Conservation (phyloP, 345 rosid genomes). For the Lumnitzera racemosa region DNA sequence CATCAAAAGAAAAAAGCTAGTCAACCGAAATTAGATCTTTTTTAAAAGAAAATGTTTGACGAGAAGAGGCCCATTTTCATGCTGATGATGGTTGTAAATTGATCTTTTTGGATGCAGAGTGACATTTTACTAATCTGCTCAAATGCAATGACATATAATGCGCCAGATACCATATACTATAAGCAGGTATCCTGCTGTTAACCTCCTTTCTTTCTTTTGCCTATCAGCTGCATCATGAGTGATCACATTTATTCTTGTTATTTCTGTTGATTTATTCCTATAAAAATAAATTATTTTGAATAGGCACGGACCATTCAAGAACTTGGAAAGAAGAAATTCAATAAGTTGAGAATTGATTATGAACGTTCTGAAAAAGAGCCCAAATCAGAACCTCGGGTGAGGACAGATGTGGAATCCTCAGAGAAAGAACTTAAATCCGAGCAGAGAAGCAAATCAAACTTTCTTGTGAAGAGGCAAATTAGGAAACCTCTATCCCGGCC, state of each 20-base stretch:
- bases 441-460: conserved; percentile 32
- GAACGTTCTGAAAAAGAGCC: conserved; percentile 46
- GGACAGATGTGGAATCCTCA: conserved; percentile 34
- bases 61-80: too few species aligned
- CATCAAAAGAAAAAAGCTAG: too few species aligned
- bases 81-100: not conserved
- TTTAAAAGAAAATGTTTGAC: too few species aligned
- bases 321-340: conserved; percentile 61
- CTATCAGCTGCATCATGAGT: not conserved
- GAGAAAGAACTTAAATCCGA: conserved; percentile 49
- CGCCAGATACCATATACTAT: conserved; percentile 65
- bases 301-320: conserved; percentile 76
- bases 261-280: conserved; percentile 4
- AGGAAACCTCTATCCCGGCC: conserved; percentile 44
- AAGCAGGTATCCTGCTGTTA: conserved; percentile 41
- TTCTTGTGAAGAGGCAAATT: conserved; percentile 43
- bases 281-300: conserved; percentile 5
- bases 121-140: conserved; percentile 73
- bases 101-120: conserved; percentile 45
- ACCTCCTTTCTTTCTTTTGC: conserved; percentile 6
- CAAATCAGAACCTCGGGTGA: conserved; percentile 42
- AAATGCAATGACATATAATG: conserved; percentile 80
- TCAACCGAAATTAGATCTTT: too few species aligned
- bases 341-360: conserved; percentile 47
- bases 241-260: not conserved